A percentile compares a stretch with the other conserved stretches of the same genome.
These are phyloP conservation scores for Pulchroboletus neoregius DNA, from an alignment of 1,284 basidiomycete genomes.

Conservation along the genomic window DNA sequence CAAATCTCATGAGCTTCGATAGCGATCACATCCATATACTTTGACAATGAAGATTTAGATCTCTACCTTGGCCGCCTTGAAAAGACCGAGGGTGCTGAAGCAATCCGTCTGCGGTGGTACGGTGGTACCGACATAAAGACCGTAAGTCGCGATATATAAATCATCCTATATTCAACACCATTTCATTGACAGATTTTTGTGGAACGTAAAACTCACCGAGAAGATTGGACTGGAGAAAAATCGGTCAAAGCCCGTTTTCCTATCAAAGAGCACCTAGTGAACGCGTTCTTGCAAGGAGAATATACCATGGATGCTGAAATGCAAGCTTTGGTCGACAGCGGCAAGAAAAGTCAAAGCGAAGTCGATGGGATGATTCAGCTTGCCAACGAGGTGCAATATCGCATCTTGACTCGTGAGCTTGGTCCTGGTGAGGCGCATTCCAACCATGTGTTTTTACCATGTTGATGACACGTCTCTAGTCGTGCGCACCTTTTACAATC, in stretches of 20 bases:
- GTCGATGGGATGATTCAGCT: conserved; percentile 95
- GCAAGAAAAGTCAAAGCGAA: conserved; percentile 93
- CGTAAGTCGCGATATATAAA: conserved; percentile 38
- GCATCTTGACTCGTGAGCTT: conserved; percentile 80
- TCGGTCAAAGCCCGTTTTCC: conserved; percentile 98
- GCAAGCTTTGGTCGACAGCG: conserved; percentile 82
- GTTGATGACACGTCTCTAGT: conserved; percentile 44
- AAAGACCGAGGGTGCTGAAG: conserved; percentile 98
- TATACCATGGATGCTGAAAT: conserved; percentile 96
- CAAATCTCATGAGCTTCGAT: conserved; percentile 10
- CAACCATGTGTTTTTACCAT: not conserved
- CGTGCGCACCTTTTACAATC: conserved; percentile 98
- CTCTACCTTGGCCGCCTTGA: conserved; percentile 97
- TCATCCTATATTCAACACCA: not conserved
- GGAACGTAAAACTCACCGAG: conserved; percentile 97
- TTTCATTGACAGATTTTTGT: conserved; percentile 76
- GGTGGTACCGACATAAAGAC: conserved; percentile 86
- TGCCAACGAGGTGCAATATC: conserved; percentile 95
- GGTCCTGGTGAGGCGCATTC: conserved; percentile 60
- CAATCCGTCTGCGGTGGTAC: conserved; percentile 95
- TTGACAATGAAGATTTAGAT: conserved; percentile 94
- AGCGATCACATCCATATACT: conserved; percentile 88
- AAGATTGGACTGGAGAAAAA: conserved; percentile 99
- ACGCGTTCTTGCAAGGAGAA: conserved; percentile 86
- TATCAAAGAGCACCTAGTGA: conserved; percentile 93